Evolutionary conservation across 140 eudicot species (phyloP).

Genomic region (Ambrosia hybrid): DNA sequence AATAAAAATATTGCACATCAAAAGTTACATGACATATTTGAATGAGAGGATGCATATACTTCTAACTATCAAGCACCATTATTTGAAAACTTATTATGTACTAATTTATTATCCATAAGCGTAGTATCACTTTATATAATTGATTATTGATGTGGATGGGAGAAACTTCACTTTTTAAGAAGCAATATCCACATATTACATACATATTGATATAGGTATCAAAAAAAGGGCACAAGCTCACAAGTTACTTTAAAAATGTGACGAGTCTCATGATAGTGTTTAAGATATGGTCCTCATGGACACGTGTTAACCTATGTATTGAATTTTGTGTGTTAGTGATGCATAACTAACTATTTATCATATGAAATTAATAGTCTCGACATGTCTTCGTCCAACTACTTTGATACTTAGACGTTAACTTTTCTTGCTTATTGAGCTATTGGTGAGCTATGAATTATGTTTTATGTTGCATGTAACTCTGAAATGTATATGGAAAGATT

Average conservation of each 20-base stretch:
- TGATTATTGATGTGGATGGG: conserved; percentile 15
- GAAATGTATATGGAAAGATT: neutral
- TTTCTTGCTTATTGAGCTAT: neutral
- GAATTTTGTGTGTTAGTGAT: conserved; percentile 5
- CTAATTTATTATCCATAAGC: too few species aligned
- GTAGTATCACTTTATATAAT: too few species aligned
- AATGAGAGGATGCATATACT: too few species aligned
- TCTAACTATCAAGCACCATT: too few species aligned
- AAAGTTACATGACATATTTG: too few species aligned
- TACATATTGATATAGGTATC: conserved; percentile 19
- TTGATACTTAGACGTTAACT: neutral
- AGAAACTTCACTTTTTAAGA: conserved; percentile 22
- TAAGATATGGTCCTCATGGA: conserved; percentile 2
- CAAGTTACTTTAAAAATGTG: conserved; percentile 23
- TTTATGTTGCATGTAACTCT: neutral
- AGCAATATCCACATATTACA: conserved; percentile 16
- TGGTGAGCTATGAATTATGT: neutral
- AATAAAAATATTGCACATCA: too few species aligned
- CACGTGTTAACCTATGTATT: conserved; percentile 28
- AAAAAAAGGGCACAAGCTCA: conserved; percentile 26
- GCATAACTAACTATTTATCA: neutral
- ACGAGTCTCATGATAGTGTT: conserved; percentile 15
- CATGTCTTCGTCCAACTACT: neutral
- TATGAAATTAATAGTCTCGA: neutral
- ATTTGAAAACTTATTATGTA: too few species aligned